A percentile compares a stretch with the other conserved stretches of the same genome.
phyloP scores from a whole-genome alignment of 208 protist genomes.

The Balamuthia mandrillaris region DNA sequence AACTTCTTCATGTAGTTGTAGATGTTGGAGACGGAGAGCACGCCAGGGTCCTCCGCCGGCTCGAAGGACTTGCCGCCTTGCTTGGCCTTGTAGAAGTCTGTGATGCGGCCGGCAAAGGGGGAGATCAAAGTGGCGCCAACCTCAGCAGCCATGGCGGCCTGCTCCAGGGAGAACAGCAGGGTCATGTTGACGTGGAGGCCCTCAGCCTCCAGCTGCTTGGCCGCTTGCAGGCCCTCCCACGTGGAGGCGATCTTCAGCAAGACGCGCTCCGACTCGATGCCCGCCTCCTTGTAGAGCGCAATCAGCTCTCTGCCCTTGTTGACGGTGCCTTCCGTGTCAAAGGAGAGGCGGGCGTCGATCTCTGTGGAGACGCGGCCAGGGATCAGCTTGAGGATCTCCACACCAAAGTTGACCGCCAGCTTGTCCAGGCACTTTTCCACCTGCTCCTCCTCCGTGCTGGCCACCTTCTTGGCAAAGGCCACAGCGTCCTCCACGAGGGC shows the following conservation, averaged over 20 bases:
- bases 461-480: conserved; percentile 74
- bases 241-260: conserved; percentile 96
- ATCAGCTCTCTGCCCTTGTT: conserved; percentile 88
- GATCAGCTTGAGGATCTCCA: conserved; percentile 94
- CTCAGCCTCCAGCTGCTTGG: conserved; percentile 86
- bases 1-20: conserved; percentile 97
- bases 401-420: conserved; percentile 91
- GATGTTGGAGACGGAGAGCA: conserved; percentile 87
- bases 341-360: conserved; percentile 94
- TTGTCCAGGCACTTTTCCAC: conserved; percentile 71
- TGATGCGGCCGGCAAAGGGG: conserved; percentile 93
- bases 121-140: conserved; percentile 59
- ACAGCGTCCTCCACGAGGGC: conserved; percentile 72
- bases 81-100: conserved; percentile 89
- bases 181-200: conserved; percentile 96
- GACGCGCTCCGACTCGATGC: conserved; percentile 84
- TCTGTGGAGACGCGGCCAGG: conserved; percentile 94
- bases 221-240: conserved; percentile 93
- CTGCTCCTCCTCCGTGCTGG: conserved; percentile 26
- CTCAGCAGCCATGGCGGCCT: conserved; percentile 62
- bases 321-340: conserved; percentile 87
- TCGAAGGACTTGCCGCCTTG: conserved; percentile 61
- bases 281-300: conserved; percentile 87
- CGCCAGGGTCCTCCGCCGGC: conserved; percentile 84
- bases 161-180: conserved; percentile 92